These are phyloP conservation scores for Diospyros kaki DNA, from an alignment of 148 eudicot species.

Conservation along the genomic window DNA sequence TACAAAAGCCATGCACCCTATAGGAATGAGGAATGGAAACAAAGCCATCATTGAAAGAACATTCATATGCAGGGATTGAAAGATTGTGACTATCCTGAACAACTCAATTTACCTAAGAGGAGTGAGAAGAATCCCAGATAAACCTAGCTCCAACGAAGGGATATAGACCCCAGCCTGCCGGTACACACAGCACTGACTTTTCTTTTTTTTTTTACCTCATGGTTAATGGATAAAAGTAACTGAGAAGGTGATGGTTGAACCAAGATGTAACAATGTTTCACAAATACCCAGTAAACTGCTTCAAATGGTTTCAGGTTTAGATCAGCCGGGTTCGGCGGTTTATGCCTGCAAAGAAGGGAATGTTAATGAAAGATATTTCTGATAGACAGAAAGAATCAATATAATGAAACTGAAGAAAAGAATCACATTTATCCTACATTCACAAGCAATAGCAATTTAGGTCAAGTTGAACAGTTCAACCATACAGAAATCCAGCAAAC, in stretches of 20 bases:
- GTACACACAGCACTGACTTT: background rate
- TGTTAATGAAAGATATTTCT: background rate
- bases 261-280: background rate
- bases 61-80: background rate
- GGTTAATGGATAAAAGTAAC: background rate
- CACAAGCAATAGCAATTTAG: background rate
- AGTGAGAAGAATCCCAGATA: background rate
- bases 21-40: too few relatives aligned
- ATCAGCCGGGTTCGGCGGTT: conserved; percentile 6
- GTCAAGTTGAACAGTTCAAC: too few relatives aligned
- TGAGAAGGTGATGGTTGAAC: background rate
- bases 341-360: conserved; percentile 7
- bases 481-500: too few relatives aligned
- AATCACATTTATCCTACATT: background rate
- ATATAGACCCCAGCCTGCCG: background rate
- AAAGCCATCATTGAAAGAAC: too few relatives aligned
- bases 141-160: background rate
- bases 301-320: background rate
- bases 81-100: background rate
- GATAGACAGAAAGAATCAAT: background rate
- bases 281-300: conserved; percentile 3
- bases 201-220: too few relatives aligned
- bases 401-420: background rate
- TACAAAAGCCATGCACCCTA: background rate
- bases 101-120: background rate